Evolutionary conservation across 176 grass and related monocot genomes (phyloP).

Genomic region (Carex myosuroides): DNA sequence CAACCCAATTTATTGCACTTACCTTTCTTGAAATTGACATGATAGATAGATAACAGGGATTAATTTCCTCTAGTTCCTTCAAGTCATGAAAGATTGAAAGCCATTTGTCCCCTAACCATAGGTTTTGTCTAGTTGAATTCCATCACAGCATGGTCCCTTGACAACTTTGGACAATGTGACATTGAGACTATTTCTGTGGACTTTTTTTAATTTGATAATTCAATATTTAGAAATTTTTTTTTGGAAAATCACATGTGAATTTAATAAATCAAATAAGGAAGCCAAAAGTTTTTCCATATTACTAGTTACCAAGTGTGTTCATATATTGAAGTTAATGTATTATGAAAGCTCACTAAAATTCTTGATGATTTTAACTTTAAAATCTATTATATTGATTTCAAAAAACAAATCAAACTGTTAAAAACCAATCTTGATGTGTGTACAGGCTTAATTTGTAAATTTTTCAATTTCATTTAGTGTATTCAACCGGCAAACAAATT

Average conservation of each 20-base stretch:
- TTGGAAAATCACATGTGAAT: background rate
- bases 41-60: background rate
- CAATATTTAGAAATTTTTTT: too few relatives aligned
- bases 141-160: background rate
- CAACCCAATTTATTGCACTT: constrained; percentile 1
- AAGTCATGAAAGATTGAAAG: constrained; percentile 7
- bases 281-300: background rate
- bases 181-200: background rate
- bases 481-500: too few relatives aligned
- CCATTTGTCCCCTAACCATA: constrained; percentile 6
- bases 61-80: background rate
- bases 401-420: too few relatives aligned
- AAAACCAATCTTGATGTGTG: too few relatives aligned
- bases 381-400: too few relatives aligned
- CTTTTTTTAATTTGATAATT: too few relatives aligned
- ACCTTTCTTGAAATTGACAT: constrained; percentile 8
- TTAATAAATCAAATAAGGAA: background rate
- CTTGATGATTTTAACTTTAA: too few relatives aligned
- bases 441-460: too few relatives aligned
- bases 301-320: background rate
- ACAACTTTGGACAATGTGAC: background rate
- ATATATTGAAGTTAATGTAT: too few relatives aligned
- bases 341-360: too few relatives aligned
- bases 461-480: too few relatives aligned
- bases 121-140: background rate